phyloP scores from a whole-genome alignment of 345 rosid species.

The Microcos paniculata region DNA sequence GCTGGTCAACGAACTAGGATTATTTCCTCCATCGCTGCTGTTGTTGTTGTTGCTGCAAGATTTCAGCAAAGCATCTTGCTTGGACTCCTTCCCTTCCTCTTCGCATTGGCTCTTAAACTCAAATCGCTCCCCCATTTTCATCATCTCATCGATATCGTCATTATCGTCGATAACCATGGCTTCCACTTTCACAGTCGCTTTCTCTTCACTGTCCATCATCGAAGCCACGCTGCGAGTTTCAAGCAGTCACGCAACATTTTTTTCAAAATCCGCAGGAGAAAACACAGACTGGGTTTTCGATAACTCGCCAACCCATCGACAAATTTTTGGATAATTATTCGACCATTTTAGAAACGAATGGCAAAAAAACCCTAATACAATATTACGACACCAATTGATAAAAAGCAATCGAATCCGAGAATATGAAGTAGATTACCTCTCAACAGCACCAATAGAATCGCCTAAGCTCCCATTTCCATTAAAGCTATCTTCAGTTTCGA shows the following conservation, averaged over 20 bases:
- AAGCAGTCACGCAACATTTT: slow-evolving; percentile 14
- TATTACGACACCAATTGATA: slow-evolving; percentile 22
- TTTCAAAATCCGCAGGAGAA: slow-evolving; percentile 19
- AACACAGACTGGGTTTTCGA: slow-evolving; percentile 23
- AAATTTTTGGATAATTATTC: slow-evolving; percentile 39
- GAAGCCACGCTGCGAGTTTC: slow-evolving; percentile 42
- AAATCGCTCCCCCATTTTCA: slow-evolving; percentile 15
- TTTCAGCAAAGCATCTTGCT: slow-evolving; percentile 29
- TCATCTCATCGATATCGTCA: slow-evolving; percentile 15
- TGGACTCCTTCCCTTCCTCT: slow-evolving; percentile 25
- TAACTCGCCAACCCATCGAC: slow-evolving; percentile 12
- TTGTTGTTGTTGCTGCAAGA: slow-evolving; percentile 21
- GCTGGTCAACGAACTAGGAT: slow-evolving; percentile 9
- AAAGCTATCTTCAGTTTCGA: slow-evolving; percentile 50
- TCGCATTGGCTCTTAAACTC: slow-evolving; percentile 14
- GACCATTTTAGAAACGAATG: slow-evolving; percentile 24
- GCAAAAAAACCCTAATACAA: slow-evolving; percentile 53
- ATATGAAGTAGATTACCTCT: slow-evolving; percentile 49
- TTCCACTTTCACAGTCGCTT: slow-evolving; percentile 29
- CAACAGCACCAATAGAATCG: slow-evolving; percentile 53
- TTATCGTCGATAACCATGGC: slow-evolving; percentile 38
- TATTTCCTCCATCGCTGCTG: not conserved
- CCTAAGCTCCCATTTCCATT: slow-evolving; percentile 65
- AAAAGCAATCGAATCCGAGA: slow-evolving; percentile 26
- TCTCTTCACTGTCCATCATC: slow-evolving; percentile 35